Evolutionary conservation across 495 filamentous ascomycete genomes (phyloP).

Genomic region (Neurospora sp.): DNA sequence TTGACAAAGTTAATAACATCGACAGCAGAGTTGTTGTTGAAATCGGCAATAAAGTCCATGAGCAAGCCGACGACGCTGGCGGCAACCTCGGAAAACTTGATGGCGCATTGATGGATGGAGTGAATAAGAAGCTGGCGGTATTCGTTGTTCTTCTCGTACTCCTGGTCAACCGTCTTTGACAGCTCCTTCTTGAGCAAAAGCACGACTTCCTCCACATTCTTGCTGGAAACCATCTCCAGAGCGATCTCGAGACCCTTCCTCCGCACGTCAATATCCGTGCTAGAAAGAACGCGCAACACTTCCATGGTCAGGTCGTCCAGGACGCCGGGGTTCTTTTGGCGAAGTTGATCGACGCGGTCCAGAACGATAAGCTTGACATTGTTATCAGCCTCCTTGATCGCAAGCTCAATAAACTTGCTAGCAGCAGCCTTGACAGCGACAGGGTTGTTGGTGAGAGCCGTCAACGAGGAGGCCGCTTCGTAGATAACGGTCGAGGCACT

Average conservation of each 20-base stretch:
- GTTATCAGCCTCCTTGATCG: constrained; percentile 95
- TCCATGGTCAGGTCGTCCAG: constrained; percentile 98
- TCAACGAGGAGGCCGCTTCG: constrained; percentile 96
- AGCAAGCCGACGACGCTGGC: constrained; percentile 91
- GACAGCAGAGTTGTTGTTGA: constrained; percentile 92
- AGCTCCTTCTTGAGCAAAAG: constrained; percentile 96
- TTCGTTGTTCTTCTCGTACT: constrained; percentile 98
- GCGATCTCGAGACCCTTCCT: constrained; percentile 86
- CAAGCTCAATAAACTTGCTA: constrained; percentile 89
- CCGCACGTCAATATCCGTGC: constrained; percentile 92
- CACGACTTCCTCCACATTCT: constrained; percentile 97
- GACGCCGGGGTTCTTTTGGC: constrained; percentile 85
- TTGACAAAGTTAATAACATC: constrained; percentile 99
- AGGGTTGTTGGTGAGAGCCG: constrained; percentile 87
- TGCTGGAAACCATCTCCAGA: constrained; percentile 95
- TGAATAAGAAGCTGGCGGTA: constrained; percentile 94
- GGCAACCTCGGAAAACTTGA: constrained; percentile 97
- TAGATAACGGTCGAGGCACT: constrained; percentile 92
- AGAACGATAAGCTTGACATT: constrained; percentile 98
- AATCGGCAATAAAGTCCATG: constrained; percentile 99
- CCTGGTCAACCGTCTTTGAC: constrained; percentile 93
- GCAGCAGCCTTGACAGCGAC: constrained; percentile 97
- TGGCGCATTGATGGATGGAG: constrained; percentile 94
- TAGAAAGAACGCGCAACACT: constrained; percentile 89
- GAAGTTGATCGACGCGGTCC: constrained; percentile 84